A percentile compares a stretch with the other conserved stretches of the same genome.
phyloP scores from a whole-genome alignment of 768 basidiomycete genomes.

The Rhizopogon salebrosus region DNA sequence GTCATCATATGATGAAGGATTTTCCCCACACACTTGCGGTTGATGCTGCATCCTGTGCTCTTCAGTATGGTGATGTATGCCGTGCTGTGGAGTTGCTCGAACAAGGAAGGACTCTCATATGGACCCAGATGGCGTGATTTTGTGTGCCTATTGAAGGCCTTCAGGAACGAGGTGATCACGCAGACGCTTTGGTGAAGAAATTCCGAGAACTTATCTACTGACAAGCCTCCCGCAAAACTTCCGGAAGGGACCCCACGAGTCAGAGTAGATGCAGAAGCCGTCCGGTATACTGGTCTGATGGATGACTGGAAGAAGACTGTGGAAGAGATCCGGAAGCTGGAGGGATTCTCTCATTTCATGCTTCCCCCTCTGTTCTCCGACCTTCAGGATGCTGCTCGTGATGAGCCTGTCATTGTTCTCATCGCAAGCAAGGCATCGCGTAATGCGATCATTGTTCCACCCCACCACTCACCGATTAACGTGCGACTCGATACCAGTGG shows the following conservation, averaged over 20 bases:
- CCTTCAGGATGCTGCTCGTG: constrained; percentile 2
- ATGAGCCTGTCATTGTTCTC: constrained; percentile 2
- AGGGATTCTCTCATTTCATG: constrained; percentile 10
- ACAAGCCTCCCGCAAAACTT: neutral
- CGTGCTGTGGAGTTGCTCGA: constrained; percentile 29
- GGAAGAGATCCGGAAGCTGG: too few species aligned
- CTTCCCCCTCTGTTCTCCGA: constrained; percentile 6
- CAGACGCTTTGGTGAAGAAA: neutral
- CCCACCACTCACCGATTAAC: neutral
- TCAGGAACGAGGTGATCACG: neutral
- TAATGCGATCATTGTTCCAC: constrained; percentile 6
- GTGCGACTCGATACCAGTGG: neutral
- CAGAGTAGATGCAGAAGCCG: neutral
- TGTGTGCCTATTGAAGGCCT: constrained; percentile 12
- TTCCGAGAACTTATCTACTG: neutral
- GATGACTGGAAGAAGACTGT: constrained; percentile 11
- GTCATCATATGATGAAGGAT: neutral
- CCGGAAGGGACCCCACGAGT: neutral
- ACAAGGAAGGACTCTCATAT: constrained; percentile 23
- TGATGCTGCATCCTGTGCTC: constrained; percentile 15
- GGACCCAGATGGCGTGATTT: constrained; percentile 23
- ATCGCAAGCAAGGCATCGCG: neutral
- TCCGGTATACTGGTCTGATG: neutral
- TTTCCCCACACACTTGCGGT: constrained; percentile 2
- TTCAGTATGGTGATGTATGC: constrained; percentile 1